phyloP scores from a whole-genome alignment of 1,284 basidiomycete genomes.

The Malassezia brasiliensis region DNA sequence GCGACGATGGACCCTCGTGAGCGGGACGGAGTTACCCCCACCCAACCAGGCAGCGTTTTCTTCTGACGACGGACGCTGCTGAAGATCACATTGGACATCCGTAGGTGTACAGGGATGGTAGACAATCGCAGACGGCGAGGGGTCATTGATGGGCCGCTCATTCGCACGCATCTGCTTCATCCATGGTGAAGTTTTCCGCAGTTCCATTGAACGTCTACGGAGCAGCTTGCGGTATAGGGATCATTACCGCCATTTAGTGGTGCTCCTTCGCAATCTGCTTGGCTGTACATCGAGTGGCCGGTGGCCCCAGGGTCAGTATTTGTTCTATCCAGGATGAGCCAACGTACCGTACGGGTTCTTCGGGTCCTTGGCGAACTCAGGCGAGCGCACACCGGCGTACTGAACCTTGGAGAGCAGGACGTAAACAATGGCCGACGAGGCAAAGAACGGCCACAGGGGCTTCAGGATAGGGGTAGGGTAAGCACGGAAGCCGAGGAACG shows the following conservation, averaged over 20 bases:
- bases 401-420: slow-evolving; percentile 40
- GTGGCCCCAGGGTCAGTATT: not conserved
- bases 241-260: not conserved
- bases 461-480: slow-evolving; percentile 45
- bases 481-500: slow-evolving; percentile 41
- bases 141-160: no score
- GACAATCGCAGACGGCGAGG: no score
- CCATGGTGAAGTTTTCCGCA: no score
- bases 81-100: no score
- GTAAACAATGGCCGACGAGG: slow-evolving; percentile 38
- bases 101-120: no score
- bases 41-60: no score
- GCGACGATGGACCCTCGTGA: no score
- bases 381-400: slow-evolving; percentile 31
- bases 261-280: slow-evolving; percentile 18
- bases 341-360: slow-evolving; percentile 43
- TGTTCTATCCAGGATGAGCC: not conserved
- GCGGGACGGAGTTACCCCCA: no score
- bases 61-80: no score
- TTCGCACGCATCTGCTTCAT: no score
- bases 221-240: no score
- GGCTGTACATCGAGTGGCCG: slow-evolving; percentile 1
- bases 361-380: slow-evolving; percentile 42
- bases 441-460: slow-evolving; percentile 45
- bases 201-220: no score